Evolutionary conservation across 108 stramenopile species (phyloP).

Genomic region (Cyclotella atomus): DNA sequence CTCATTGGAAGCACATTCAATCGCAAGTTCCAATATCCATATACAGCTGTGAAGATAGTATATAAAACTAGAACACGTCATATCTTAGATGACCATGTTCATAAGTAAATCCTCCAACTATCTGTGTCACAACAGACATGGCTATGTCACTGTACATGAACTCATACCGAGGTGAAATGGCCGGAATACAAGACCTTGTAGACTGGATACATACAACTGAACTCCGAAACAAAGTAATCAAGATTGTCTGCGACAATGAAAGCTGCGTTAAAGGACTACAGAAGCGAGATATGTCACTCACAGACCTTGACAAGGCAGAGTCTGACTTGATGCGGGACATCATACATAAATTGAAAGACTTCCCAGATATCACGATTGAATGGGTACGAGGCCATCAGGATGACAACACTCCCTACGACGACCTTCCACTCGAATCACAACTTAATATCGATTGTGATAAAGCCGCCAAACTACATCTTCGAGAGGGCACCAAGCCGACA

Average conservation of each 20-base stretch:
- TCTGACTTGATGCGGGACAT: background rate
- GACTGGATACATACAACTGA: background rate
- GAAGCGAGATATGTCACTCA: background rate
- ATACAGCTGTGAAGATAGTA: no score
- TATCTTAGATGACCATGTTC: no score
- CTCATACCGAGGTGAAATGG: background rate
- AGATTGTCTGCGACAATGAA: background rate
- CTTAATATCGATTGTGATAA: background rate
- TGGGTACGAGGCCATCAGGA: conserved; percentile 2
- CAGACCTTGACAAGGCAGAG: background rate
- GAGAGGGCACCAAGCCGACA: background rate
- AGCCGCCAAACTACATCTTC: background rate
- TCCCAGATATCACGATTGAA: background rate
- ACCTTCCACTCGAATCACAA: background rate
- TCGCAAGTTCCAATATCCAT: no score
- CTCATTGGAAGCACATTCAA: no score
- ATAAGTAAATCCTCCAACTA: no score
- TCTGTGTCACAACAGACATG: no score
- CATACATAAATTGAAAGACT: background rate
- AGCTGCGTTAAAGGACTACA: background rate
- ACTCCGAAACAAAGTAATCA: background rate
- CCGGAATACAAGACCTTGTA: background rate
- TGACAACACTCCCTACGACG: no score
- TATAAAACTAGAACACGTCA: no score
- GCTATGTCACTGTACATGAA: background rate